phyloP scores from a whole-genome alignment of 306 rosid genomes.

The Lablab purpureus region DNA sequence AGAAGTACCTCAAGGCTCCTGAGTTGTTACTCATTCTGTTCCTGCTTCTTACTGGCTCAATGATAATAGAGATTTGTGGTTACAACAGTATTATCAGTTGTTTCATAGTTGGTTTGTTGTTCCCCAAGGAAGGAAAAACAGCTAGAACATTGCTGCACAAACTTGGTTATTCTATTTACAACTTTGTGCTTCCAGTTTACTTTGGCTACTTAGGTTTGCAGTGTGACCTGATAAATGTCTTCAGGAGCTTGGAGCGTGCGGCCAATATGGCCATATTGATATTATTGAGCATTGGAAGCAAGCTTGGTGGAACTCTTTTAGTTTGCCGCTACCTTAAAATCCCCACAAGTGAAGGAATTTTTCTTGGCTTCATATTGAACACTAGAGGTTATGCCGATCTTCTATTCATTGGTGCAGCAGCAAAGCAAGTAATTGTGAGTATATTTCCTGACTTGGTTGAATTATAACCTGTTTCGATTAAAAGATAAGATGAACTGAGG shows the following conservation, averaged over 20 bases:
- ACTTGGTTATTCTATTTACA: slow-evolving; percentile 79
- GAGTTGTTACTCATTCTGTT: slow-evolving; percentile 68
- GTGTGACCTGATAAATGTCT: slow-evolving; percentile 55
- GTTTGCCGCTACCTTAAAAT: slow-evolving; percentile 68
- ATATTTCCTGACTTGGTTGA: slow-evolving; percentile 28
- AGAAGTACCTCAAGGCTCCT: slow-evolving; percentile 76
- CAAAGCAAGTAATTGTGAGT: slow-evolving; percentile 68
- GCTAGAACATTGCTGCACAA: slow-evolving; percentile 81
- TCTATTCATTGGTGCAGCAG: slow-evolving; percentile 71
- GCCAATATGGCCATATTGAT: slow-evolving; percentile 54
- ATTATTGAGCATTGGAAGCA: slow-evolving; percentile 69
- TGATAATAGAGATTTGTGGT: slow-evolving; percentile 66
- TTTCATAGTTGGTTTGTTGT: slow-evolving; percentile 63
- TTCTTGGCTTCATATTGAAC: slow-evolving; percentile 79
- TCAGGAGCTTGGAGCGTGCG: slow-evolving; percentile 34
- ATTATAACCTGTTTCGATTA: neutral
- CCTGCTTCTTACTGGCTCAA: slow-evolving; percentile 59
- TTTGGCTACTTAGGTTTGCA: slow-evolving; percentile 91
- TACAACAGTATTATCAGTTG: slow-evolving; percentile 73
- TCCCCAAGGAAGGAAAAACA: slow-evolving; percentile 88
- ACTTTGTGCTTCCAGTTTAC: slow-evolving; percentile 82
- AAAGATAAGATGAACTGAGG: neutral
- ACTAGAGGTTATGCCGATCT: slow-evolving; percentile 95
- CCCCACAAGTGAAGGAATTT: slow-evolving; percentile 73
- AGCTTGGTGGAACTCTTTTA: slow-evolving; percentile 79